phyloP scores from a whole-genome alignment of 2,329 filamentous ascomycete genomes.

The Aureobasidium melanogenum region DNA sequence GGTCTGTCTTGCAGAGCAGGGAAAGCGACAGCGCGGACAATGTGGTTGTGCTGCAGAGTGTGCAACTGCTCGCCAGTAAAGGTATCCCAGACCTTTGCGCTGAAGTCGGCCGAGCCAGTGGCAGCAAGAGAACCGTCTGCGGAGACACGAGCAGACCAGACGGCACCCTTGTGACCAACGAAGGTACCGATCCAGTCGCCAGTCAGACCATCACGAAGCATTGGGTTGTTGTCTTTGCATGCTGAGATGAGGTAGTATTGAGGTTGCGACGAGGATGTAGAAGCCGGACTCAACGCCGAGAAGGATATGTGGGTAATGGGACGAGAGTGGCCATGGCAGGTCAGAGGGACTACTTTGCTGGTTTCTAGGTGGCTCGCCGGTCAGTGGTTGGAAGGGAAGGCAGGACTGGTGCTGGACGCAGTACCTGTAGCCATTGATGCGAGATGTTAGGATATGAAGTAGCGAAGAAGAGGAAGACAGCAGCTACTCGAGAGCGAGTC shows the following conservation, averaged over 20 bases:
- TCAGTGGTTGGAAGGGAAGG: neutral
- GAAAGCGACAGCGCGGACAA: constrained; percentile 89
- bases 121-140: constrained; percentile 81
- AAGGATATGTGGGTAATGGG: constrained; percentile 89
- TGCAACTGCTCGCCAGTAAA: constrained; percentile 83
- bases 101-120: constrained; percentile 88
- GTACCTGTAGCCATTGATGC: constrained; percentile 9
- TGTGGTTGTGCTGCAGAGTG: constrained; percentile 85
- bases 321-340: constrained; percentile 88
- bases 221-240: constrained; percentile 80
- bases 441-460: neutral
- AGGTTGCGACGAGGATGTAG: constrained; percentile 20
- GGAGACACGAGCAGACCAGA: constrained; percentile 90
- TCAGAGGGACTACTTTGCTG: constrained; percentile 69
- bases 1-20: constrained; percentile 55
- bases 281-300: constrained; percentile 56
- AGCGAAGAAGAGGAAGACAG: neutral
- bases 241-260: constrained; percentile 89
- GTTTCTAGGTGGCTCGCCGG: constrained; percentile 20
- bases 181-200: constrained; percentile 98
- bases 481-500: neutral
- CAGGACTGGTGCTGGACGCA: neutral
- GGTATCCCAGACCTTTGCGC: constrained; percentile 92
- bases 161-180: constrained; percentile 94
- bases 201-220: constrained; percentile 92